These are phyloP conservation scores for Ramaria rubella DNA, from an alignment of 768 basidiomycete species.

Conservation along the genomic window DNA sequence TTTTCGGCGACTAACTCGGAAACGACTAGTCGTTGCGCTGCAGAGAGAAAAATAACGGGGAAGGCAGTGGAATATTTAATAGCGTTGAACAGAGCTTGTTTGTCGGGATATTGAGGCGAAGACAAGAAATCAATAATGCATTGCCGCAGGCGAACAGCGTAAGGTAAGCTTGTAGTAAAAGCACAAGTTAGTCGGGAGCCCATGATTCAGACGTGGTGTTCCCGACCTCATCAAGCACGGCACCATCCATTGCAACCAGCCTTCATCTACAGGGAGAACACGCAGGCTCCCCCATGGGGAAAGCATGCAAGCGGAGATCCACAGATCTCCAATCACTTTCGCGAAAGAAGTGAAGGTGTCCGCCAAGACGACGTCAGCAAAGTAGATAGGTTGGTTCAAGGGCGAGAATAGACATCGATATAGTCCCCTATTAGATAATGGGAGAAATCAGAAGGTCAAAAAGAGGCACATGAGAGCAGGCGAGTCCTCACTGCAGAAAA, in stretches of 20 bases:
- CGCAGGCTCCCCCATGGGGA: slow-evolving; percentile 75
- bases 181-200: slow-evolving; percentile 7
- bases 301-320: slow-evolving; percentile 85
- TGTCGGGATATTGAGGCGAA: slow-evolving; percentile 50
- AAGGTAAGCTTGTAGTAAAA: slow-evolving; percentile 59
- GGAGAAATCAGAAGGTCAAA: not conserved
- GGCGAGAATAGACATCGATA: slow-evolving; percentile 70
- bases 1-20: slow-evolving; percentile 48
- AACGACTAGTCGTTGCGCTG: slow-evolving; percentile 72
- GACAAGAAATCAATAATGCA: slow-evolving; percentile 77
- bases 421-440: slow-evolving; percentile 46
- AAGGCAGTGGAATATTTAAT: slow-evolving; percentile 95
- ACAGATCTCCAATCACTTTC: slow-evolving; percentile 92
- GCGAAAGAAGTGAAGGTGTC: slow-evolving; percentile 96
- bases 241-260: slow-evolving; percentile 66
- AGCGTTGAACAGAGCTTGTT: slow-evolving; percentile 81
- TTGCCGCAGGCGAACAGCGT: slow-evolving; percentile 88
- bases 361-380: slow-evolving; percentile 89
- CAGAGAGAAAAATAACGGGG: slow-evolving; percentile 92
- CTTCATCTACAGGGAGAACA: slow-evolving; percentile 51
- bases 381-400: slow-evolving; percentile 57
- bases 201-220: slow-evolving; percentile 1
- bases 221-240: slow-evolving; percentile 83
- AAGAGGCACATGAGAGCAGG: slow-evolving; percentile 16
- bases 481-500: slow-evolving; percentile 68